Percentiles rank a stretch among this genome's conserved stretches.
phyloP scores from a whole-genome alignment of 352 stramenopile genomes.

The Globisporangium sylvaticum region DNA sequence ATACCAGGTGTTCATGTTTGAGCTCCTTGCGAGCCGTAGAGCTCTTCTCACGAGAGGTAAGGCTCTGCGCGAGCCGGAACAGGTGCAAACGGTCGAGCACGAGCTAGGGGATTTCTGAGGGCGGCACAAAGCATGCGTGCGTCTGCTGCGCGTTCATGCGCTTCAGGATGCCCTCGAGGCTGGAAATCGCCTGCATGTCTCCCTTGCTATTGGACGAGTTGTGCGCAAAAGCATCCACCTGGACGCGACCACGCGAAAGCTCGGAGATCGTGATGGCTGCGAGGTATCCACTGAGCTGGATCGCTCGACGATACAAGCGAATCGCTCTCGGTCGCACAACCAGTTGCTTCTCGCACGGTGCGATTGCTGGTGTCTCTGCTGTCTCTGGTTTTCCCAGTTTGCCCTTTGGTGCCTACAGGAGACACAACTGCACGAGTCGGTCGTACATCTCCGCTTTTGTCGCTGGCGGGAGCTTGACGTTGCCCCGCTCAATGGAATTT shows the following conservation, averaged over 20 bases:
- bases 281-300: conserved; percentile 41
- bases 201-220: conserved; percentile 12
- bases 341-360: conserved; percentile 13
- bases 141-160: conserved; percentile 41
- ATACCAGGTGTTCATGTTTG: background rate
- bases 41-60: conserved; percentile 1
- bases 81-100: conserved; percentile 65
- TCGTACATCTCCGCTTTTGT: conserved; percentile 59
- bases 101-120: conserved; percentile 28
- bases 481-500: conserved; percentile 45
- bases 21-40: background rate
- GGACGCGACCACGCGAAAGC: conserved; percentile 48
- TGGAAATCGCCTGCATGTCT: conserved; percentile 28
- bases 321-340: conserved; percentile 44
- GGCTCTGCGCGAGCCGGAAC: conserved; percentile 27
- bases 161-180: conserved; percentile 49
- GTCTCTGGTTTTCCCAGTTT: background rate
- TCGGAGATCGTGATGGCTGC: conserved; percentile 60
- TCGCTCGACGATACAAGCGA: conserved; percentile 46
- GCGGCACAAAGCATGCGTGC: conserved; percentile 28
- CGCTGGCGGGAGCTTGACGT: conserved; percentile 39
- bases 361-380: background rate
- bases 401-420: conserved; percentile 28
- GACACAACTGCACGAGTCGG: conserved; percentile 48
- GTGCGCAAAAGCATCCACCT: conserved; percentile 60